Base-by-base conservation (phyloP, 768 basidiomycete species). In the Amanita molliuscula region DNA sequence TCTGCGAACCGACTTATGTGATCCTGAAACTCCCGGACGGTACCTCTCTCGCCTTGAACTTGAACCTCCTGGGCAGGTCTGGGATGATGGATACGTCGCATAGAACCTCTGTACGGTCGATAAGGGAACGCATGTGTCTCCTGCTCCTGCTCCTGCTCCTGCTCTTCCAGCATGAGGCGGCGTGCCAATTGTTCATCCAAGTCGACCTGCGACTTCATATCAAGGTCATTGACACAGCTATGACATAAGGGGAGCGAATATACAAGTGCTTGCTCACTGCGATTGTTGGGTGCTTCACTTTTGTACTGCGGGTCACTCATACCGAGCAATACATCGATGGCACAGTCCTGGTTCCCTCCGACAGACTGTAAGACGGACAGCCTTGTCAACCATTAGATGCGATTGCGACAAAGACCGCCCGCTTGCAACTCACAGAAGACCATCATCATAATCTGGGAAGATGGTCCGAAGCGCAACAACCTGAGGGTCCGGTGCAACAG, bases 261-360 rank as follows among this genome's bases (percentile, higher is more conserved):
- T 23, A 37, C 54, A 55, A 20, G 56, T 53, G 63, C 53, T 52
- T 64, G 50, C 3, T 55, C 53, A n/a, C 53, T 51, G n/a, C 48
- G 56, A 4, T 23, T 57, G 42, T 53, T 54, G 7, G 54, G 56
- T 11, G 70, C 60, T 3, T 80, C 71, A 41, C 67, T 65, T 50
- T 60, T 72, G 59, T 84, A 90, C 6, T 81, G 73, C 1, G 88
- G 88, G 65, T 93, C 90, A 65, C 75, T 89, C 89, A 93, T 91
- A 8, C 82, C 84, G 6, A 93, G 75, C 7, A 93, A 71, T 1
- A 73, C 67, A 57, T 92, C 88, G 49, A 91, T 74, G 4, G 89
- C 89, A 25, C 73, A 74, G 54, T 87, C 87, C 55, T 88, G 79
- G 55, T 87, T 69, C 9, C 81, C 75, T n/a, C 69, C 59, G 4